Evolutionary conservation across 2,329 filamentous ascomycete species (phyloP).

Genomic region (Hymenoscyphus infarciens): DNA sequence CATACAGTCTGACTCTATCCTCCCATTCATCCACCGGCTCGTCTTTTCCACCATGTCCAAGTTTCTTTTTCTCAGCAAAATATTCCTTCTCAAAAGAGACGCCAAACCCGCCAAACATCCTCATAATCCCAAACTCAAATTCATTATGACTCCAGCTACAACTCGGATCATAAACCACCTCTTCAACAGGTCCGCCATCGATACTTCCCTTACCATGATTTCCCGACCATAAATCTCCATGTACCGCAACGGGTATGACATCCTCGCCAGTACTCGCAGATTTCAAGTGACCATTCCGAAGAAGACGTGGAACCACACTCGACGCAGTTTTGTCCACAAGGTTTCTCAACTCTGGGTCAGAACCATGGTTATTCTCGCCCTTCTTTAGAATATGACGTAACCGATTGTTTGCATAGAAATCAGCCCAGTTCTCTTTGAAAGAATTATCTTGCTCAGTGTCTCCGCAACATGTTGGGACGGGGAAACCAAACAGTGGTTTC

Average conservation of each 20-base stretch:
- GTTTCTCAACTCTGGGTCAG: slow-evolving; percentile 56
- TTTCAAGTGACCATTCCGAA: slow-evolving; percentile 65
- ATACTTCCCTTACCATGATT: slow-evolving; percentile 71
- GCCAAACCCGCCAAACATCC: slow-evolving; percentile 90
- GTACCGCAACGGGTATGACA: slow-evolving; percentile 74
- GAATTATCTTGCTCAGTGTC: slow-evolving; percentile 77
- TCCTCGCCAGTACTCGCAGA: slow-evolving; percentile 43
- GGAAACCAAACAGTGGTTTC: slow-evolving; percentile 74
- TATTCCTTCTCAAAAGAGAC: slow-evolving; percentile 73
- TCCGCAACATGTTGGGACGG: slow-evolving; percentile 80
- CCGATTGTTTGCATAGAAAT: slow-evolving; percentile 79
- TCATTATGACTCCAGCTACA: slow-evolving; percentile 83
- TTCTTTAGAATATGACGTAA: slow-evolving; percentile 61
- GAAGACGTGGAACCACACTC: slow-evolving; percentile 69
- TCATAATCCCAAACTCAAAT: slow-evolving; percentile 91
- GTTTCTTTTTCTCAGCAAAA: slow-evolving; percentile 70
- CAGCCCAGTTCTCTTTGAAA: slow-evolving; percentile 71
- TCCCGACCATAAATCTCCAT: slow-evolving; percentile 92
- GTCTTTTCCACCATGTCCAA: slow-evolving; percentile 78
- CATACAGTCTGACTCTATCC: slow-evolving; percentile 78
- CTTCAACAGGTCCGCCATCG: slow-evolving; percentile 52
- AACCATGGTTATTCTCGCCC: slow-evolving; percentile 58
- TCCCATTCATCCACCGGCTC: slow-evolving; percentile 80
- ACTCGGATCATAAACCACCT: slow-evolving; percentile 79
- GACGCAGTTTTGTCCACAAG: slow-evolving; percentile 62